A percentile compares a stretch with the other conserved stretches of the same genome.
These are phyloP conservation scores for Phascolomyces articulosus DNA, from an alignment of 371 early-diverging fungal genomes.

Conservation along the genomic window DNA sequence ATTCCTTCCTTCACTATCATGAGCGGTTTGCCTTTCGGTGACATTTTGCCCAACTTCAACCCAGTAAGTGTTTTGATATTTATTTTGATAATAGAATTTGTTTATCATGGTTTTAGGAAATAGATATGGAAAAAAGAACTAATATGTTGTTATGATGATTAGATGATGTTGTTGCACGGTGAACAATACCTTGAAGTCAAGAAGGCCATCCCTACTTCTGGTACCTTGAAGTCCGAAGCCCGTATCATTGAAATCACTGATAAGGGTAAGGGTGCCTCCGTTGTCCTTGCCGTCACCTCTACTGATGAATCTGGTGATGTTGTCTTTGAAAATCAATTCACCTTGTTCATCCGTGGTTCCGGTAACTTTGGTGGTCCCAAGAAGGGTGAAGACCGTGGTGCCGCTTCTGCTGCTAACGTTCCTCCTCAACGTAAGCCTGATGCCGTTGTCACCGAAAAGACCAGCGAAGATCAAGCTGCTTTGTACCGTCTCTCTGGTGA, in stretches of 20 bases:
- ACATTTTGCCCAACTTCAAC: conserved; percentile 88
- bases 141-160: conserved; percentile 1
- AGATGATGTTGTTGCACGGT: conserved; percentile 97
- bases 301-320: conserved; percentile 77
- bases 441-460: conserved; percentile 80
- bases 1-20: conserved; percentile 81
- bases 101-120: too few relatives aligned
- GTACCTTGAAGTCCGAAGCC: conserved; percentile 75
- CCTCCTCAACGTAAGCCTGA: conserved; percentile 89
- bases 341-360: conserved; percentile 91
- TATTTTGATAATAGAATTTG: too few relatives aligned
- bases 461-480: conserved; percentile 91
- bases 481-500: conserved; percentile 92
- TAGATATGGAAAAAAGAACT: too few relatives aligned
- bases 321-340: conserved; percentile 87
- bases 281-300: conserved; percentile 82
- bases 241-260: conserved; percentile 91
- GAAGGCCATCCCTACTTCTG: conserved; percentile 83
- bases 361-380: conserved; percentile 91
- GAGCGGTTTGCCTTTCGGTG: conserved; percentile 70
- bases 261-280: conserved; percentile 94
- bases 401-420: conserved; percentile 73
- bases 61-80: conserved; percentile 48
- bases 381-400: conserved; percentile 73
- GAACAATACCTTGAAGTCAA: conserved; percentile 93